A percentile compares a stretch with the other conserved stretches of the same genome.
Conservation (phyloP, 129 eudicot genomes). For the Lonicera japonica region DNA sequence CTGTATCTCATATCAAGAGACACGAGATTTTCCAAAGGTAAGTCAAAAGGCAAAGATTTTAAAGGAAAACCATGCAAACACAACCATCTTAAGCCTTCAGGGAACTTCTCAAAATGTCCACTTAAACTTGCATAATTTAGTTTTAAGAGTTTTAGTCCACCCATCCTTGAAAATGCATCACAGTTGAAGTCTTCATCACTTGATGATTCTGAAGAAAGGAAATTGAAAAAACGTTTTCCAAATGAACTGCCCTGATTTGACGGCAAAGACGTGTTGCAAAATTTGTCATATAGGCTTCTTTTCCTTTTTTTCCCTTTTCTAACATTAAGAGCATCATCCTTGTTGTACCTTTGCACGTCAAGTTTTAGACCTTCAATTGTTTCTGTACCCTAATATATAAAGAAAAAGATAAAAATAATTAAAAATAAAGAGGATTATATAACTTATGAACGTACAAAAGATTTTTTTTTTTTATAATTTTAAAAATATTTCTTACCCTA, state of each 20-base stretch:
- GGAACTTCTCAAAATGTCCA: too few species aligned
- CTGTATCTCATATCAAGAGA: too few species aligned
- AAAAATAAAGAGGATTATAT: not conserved
- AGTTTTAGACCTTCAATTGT: slow-evolving; percentile 23
- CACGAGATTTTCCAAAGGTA: too few species aligned
- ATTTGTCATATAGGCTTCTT: not conserved
- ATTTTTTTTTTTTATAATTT: too few species aligned
- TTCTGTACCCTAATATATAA: slow-evolving; percentile 21
- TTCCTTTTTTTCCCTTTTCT: not conserved
- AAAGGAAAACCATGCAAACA: too few species aligned
- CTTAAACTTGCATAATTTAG: slow-evolving; percentile 18
- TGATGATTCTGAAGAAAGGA: too few species aligned
- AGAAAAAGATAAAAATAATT: slow-evolving; percentile 1
- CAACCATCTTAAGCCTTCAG: too few species aligned
- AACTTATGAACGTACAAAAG: not conserved
- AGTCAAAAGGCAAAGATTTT: too few species aligned
- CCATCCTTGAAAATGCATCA: slow-evolving; percentile 20
- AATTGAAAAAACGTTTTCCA: too few species aligned
- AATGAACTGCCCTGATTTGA: too few species aligned
- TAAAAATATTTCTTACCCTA: slow-evolving; percentile 16
- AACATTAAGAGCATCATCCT: not conserved
- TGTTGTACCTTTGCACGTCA: slow-evolving; percentile 12
- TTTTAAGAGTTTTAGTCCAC: slow-evolving; percentile 15
- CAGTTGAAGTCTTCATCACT: too few species aligned
- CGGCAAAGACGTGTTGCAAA: not conserved